These are phyloP conservation scores for Tetramitus jugosus DNA, from an alignment of 208 protist species.

Conservation along the genomic window DNA sequence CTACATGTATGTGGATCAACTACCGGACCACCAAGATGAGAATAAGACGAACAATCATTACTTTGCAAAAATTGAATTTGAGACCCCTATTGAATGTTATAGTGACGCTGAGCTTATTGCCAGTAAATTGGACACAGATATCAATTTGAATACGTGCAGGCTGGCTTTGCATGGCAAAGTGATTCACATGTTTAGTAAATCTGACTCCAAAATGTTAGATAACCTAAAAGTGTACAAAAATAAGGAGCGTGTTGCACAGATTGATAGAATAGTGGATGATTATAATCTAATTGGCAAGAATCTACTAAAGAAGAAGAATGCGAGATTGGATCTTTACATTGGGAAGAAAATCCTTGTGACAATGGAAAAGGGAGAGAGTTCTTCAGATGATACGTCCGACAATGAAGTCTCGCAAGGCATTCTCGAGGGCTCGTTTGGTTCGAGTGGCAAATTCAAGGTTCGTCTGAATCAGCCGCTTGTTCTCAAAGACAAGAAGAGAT, in stretches of 20 bases:
- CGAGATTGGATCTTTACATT: constrained; percentile 16
- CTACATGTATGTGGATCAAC: no score
- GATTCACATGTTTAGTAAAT: constrained; percentile 1
- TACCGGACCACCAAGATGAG: not conserved
- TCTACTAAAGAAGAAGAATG: constrained; percentile 23
- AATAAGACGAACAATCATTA: not conserved
- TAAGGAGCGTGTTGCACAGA: not conserved
- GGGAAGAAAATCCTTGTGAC: constrained; percentile 18
- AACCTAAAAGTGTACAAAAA: constrained; percentile 10
- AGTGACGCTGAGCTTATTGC: constrained; percentile 26
- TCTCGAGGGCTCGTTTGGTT: constrained; percentile 28
- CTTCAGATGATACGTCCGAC: not conserved
- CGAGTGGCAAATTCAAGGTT: constrained; percentile 35
- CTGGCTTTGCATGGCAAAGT: constrained; percentile 33
- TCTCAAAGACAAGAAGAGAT: no score
- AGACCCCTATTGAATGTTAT: constrained; percentile 19
- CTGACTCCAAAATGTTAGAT: not conserved
- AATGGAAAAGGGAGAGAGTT: constrained; percentile 5
- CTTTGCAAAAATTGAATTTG: constrained; percentile 22
- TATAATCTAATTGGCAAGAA: constrained; percentile 33
- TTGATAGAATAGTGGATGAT: constrained; percentile 31
- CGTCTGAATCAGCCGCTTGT: not conserved
- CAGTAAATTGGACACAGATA: constrained; percentile 38
- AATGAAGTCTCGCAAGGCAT: constrained; percentile 11
- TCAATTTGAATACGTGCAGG: constrained; percentile 32